A percentile compares a stretch with the other conserved stretches of the same genome.
Conservation (phyloP, 176 grass and related monocot genomes). For the Oryza punctata region DNA sequence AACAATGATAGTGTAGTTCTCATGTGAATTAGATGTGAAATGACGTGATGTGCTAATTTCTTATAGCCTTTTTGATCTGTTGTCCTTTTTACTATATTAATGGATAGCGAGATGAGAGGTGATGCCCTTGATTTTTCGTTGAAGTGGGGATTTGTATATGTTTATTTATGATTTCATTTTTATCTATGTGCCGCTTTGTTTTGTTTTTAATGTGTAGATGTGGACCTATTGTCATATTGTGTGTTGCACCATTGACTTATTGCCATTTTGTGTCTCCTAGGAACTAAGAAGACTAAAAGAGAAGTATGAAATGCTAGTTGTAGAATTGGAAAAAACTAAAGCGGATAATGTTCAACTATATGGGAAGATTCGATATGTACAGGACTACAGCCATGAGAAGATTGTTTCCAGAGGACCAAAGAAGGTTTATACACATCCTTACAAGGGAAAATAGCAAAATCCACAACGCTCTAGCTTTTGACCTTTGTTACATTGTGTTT, state of each 20-base stretch:
- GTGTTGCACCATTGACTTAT: neutral
- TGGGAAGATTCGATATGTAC: conserved; percentile 95
- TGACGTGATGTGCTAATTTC: neutral
- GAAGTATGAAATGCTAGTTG: conserved; percentile 79
- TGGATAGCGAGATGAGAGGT: neutral
- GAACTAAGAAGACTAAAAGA: conserved; percentile 94
- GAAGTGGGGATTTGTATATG: conserved; percentile 20
- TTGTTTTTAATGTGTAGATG: neutral
- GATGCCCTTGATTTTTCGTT: conserved; percentile 22
- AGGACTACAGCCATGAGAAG: conserved; percentile 96
- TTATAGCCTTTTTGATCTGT: neutral
- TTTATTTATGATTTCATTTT: conserved; percentile 13
- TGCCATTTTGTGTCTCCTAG: conserved; percentile 45
- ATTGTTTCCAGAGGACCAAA: conserved; percentile 97
- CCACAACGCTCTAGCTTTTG: conserved; percentile 27
- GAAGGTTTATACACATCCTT: conserved; percentile 60
- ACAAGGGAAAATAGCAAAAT: neutral
- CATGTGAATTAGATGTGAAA: conserved; percentile 12
- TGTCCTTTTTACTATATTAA: neutral
- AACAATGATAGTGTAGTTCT: neutral
- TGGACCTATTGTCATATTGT: conserved; percentile 1
- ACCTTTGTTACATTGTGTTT: conserved; percentile 30
- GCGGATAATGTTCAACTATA: conserved; percentile 97
- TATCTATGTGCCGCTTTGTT: conserved; percentile 14
- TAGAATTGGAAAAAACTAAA: conserved; percentile 97